Evolutionary conservation across 2,329 filamentous ascomycete genomes (phyloP), one percentile per base, ranked within the genome.

Genomic region (Aspergillus pseudotamarii): DNA sequence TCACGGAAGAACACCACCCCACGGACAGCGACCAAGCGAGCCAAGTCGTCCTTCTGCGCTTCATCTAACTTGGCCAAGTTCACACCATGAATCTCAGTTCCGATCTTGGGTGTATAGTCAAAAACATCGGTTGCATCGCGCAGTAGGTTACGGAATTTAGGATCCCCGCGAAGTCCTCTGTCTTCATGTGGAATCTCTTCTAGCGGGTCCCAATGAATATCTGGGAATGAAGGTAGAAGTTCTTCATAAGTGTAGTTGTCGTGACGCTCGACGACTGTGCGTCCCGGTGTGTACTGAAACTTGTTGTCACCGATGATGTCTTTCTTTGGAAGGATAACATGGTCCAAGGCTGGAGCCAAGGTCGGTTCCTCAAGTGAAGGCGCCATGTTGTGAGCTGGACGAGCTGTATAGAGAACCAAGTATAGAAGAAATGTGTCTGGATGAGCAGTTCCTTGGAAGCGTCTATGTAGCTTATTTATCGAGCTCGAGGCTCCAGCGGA

Each of bases 1-100:
- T 82, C 76, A 16, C 85, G 80, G 78, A 87, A 86, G 73, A 87
- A 86, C 1, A 88, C 84, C 0, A 88, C 85, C 4, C 85, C 85
- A 50, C 85, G 78, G 30, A 80, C 81, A 4, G 85, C 81, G 57
- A 87, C 82, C 53, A 86, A 70, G 6, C 83, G 77, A 2, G 84
- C 84, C 4, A 86, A 77, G 58, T 86, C 84, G 65, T 86, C 83
- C 73, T 82, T 84, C 68, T 86, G 84, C 1, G 77, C 76, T 61
- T 85, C 79, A 3, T 76, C 84, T 34, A 86, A 75, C 55, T 79
- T 80, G 30, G 81, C 78, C 3, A 86, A 79, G 57, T 85, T 80
- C 30, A 85, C 74, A 3, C 84, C 84, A 50, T 81, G 79, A 51
- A 86, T 69, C 64, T 86, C 84, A 3, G 84, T 86, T 57, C 84